Evolutionary conservation across 345 rosid species (phyloP).

Genomic region (Xanthoceras sorbifolium): DNA sequence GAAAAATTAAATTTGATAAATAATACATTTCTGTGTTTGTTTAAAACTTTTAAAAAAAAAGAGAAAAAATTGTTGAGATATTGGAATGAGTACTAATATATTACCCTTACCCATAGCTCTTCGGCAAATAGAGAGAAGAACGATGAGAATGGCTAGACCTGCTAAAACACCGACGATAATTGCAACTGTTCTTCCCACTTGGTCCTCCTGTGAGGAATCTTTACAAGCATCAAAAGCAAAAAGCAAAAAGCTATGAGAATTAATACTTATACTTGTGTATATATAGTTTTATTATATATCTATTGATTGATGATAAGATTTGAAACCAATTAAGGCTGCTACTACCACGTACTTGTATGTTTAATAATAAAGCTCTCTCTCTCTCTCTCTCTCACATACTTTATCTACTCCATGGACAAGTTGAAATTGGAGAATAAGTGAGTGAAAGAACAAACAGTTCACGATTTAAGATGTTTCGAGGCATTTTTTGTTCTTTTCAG

Average conservation of each 20-base stretch:
- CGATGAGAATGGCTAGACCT: constrained; percentile 64
- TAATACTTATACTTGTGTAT: background rate
- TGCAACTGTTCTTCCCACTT: constrained; percentile 76
- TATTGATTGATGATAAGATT: background rate
- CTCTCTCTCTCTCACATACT: too few species aligned
- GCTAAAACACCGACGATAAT: constrained; percentile 78
- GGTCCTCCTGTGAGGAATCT: constrained; percentile 70
- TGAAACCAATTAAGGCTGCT: constrained; percentile 18
- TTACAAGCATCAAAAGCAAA: constrained; percentile 20
- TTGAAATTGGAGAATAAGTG: background rate
- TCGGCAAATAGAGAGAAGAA: constrained; percentile 78
- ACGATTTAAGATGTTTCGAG: background rate
- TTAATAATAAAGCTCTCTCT: constrained; percentile 2
- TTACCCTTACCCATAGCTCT: constrained; percentile 48
- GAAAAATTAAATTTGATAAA: background rate
- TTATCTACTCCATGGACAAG: background rate
- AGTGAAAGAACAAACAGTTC: background rate
- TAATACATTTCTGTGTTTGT: background rate
- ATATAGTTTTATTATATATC: constrained; percentile 1
- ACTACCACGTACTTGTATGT: background rate
- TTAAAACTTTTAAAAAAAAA: background rate
- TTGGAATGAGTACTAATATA: background rate
- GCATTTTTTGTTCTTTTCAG: background rate
- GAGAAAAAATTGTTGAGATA: background rate
- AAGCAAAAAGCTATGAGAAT: constrained; percentile 13